Evolutionary conservation across 2,329 filamentous ascomycete species (phyloP).

Genomic region (Whalleya microplaca): DNA sequence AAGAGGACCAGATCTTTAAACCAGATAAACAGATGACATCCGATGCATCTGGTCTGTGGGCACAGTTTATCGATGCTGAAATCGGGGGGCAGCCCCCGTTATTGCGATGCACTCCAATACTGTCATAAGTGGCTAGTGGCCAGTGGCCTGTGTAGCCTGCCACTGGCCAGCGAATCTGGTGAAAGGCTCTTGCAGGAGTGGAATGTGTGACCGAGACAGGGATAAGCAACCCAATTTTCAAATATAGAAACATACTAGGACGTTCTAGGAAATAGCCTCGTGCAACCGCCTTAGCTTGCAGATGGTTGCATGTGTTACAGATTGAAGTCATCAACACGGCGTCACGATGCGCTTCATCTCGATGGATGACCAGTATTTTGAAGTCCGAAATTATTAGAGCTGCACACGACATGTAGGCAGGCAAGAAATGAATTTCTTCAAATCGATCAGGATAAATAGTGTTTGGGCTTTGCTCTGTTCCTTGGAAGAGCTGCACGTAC

Average conservation of each 20-base stretch:
- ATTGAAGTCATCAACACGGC: background rate
- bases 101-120: background rate
- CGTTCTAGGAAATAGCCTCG: background rate
- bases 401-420: background rate
- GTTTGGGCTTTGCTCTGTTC: background rate
- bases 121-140: background rate
- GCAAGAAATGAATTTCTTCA: background rate
- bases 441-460: too few relatives aligned
- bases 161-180: constrained; percentile 2
- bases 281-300: background rate
- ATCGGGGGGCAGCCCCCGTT: background rate
- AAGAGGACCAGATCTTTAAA: constrained; percentile 22
- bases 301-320: background rate
- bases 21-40: constrained; percentile 24
- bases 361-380: background rate
- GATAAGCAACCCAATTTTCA: constrained; percentile 9
- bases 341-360: background rate
- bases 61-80: background rate
- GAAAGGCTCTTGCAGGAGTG: constrained; percentile 17
- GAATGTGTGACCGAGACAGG: constrained; percentile 22
- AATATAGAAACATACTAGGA: constrained; percentile 21
- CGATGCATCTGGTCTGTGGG: background rate
- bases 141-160: constrained; percentile 4
- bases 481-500: background rate
- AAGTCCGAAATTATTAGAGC: background rate